phyloP scores from a whole-genome alignment of 2,329 filamentous ascomycete species.

The Aspergillus sp. region DNA sequence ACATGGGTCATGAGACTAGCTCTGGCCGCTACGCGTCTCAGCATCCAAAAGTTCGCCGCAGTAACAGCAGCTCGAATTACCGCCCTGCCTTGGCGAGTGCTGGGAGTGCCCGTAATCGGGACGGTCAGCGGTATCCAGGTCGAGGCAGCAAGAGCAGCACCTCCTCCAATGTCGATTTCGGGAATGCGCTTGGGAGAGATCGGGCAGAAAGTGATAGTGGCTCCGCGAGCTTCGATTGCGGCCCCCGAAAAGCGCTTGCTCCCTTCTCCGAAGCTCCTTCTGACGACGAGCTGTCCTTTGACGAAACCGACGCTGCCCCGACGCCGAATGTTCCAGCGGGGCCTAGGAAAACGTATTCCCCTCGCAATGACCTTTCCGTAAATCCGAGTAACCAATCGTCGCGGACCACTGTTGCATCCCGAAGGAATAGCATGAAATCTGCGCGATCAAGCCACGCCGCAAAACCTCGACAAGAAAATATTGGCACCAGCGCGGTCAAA shows the following conservation, averaged over 20 bases:
- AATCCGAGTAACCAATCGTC: conserved; percentile 15
- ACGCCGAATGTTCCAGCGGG: conserved; percentile 76
- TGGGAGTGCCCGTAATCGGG: conserved; percentile 49
- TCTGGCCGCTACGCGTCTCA: conserved; percentile 34
- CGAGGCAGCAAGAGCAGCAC: conserved; percentile 66
- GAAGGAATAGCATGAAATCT: conserved; percentile 37
- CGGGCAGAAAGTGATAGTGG: conserved; percentile 25
- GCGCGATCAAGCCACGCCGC: conserved; percentile 27
- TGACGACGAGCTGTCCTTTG: conserved; percentile 26
- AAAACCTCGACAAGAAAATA: conserved; percentile 31
- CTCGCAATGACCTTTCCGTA: conserved; percentile 22
- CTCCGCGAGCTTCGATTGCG: conserved; percentile 39
- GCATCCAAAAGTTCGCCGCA: conserved; percentile 50
- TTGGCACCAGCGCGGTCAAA: conserved; percentile 28
- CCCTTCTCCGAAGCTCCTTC: conserved; percentile 12
- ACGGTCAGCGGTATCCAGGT: conserved; percentile 32
- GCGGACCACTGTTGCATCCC: conserved; percentile 25
- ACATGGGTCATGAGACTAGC: conserved; percentile 32
- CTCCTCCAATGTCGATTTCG: conserved; percentile 68
- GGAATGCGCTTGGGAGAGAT: conserved; percentile 36
- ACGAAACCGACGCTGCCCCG: conserved; percentile 67
- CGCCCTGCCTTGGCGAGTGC: conserved; percentile 51
- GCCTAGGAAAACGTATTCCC: conserved; percentile 49
- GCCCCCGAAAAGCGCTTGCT: conserved; percentile 24
- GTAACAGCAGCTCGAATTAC: conserved; percentile 71